Evolutionary conservation across 306 rosid genomes (phyloP).

Genomic region (Heteromeles arbutifolia): DNA sequence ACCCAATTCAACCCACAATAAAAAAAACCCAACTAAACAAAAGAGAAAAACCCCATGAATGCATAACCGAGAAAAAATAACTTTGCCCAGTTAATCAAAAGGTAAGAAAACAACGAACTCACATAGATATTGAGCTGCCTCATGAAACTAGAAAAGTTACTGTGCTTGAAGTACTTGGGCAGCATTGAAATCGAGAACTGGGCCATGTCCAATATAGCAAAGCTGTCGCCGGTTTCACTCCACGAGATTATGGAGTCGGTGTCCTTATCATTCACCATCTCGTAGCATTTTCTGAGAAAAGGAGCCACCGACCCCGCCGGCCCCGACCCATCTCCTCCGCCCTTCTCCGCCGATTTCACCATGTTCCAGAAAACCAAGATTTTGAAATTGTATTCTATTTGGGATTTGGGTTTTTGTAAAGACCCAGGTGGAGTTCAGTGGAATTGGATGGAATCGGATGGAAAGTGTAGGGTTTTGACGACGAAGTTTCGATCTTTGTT

Average conservation of each 20-base stretch:
- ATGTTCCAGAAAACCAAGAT: conserved; percentile 13
- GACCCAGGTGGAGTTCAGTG: neutral
- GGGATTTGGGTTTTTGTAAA: neutral
- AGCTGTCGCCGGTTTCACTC: conserved; percentile 33
- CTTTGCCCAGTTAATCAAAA: neutral
- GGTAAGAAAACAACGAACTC: neutral
- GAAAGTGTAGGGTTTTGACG: neutral
- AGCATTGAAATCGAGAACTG: conserved; percentile 59
- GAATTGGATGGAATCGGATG: neutral
- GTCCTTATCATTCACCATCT: conserved; percentile 58
- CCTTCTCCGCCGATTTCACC: conserved; percentile 50
- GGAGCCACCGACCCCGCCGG: conserved; percentile 46
- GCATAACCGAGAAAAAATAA: neutral
- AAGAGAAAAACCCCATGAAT: neutral
- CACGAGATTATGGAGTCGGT: conserved; percentile 58
- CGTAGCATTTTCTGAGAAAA: conserved; percentile 63
- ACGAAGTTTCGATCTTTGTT: neutral
- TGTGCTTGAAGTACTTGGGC: conserved; percentile 71
- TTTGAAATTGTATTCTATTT: neutral
- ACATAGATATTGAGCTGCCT: conserved; percentile 89
- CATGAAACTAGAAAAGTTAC: conserved; percentile 83
- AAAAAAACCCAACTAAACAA: neutral
- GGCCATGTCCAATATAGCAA: conserved; percentile 51
- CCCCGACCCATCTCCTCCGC: conserved; percentile 22
- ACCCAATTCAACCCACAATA: neutral